Evolutionary conservation across 2,329 filamentous ascomycete genomes (phyloP).

Genomic region (Paecilomyces fulvus): DNA sequence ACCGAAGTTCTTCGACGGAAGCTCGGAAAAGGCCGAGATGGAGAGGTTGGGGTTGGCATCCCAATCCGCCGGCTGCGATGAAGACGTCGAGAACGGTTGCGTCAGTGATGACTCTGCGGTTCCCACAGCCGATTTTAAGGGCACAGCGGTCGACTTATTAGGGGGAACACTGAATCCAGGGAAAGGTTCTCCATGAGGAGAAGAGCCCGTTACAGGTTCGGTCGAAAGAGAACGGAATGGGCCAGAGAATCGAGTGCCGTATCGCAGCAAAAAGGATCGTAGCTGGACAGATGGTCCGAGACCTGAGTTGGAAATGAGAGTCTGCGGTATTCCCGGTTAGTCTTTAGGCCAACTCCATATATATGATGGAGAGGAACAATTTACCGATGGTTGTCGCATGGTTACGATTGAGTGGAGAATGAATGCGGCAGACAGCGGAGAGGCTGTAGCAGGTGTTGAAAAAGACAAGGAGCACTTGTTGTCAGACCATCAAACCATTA

Average conservation of each 20-base stretch:
- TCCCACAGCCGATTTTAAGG: constrained; percentile 9
- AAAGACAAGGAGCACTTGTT: neutral
- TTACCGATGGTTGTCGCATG: constrained; percentile 26
- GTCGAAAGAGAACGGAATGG: constrained; percentile 22
- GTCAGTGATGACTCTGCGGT: constrained; percentile 11
- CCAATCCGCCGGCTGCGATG: constrained; percentile 48
- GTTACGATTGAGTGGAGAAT: constrained; percentile 11
- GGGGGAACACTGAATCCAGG: constrained; percentile 10
- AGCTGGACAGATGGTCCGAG: constrained; percentile 15
- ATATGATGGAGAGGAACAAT: neutral
- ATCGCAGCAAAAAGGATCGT: constrained; percentile 11
- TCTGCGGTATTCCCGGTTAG: constrained; percentile 9
- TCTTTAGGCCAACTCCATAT: neutral
- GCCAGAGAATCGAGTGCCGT: constrained; percentile 7
- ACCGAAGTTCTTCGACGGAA: constrained; percentile 74
- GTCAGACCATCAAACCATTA: neutral
- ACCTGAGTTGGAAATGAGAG: constrained; percentile 13
- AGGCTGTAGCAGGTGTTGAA: constrained; percentile 5
- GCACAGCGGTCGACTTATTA: constrained; percentile 7
- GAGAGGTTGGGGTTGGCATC: constrained; percentile 65
- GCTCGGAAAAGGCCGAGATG: constrained; percentile 65
- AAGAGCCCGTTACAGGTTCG: constrained; percentile 14
- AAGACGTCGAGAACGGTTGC: constrained; percentile 25
- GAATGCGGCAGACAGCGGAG: constrained; percentile 18
- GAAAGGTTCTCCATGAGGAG: constrained; percentile 6